Evolutionary conservation across 495 filamentous ascomycete species (phyloP), one percentile per base, ranked within the genome.

Genomic region (Daldinia bambusicola): DNA sequence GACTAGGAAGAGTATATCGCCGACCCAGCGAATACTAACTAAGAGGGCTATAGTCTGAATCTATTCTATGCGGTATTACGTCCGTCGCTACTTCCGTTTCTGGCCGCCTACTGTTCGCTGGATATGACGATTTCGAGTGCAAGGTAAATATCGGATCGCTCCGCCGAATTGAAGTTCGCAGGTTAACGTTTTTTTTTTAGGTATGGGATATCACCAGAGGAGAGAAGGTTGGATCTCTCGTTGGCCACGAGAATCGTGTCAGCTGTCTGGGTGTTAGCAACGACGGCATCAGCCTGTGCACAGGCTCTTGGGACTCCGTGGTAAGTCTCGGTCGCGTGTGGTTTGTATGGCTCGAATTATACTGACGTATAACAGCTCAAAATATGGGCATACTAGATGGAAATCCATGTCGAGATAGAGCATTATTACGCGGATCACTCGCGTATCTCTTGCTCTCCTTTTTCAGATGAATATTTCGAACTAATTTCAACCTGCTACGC

Each of bases 51-150:
- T 77, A 98, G 95, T 97, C 93, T 72, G 95, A 97, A 75, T 94
- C 97, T 78, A 95, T 98, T 74, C 87, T 98, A 61, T 98, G 95
- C 77, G 95, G 95, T 75, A 99, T 99, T 75, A 99, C 95, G 7
- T 99, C 95, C 3, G 95, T 99, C 31, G 95, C 95, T 30, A 98
- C 97, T 74, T 99, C 95, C 8, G 96, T 99, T 14, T 99, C 95
- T 56, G 95, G 95, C 56, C 89, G 95, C 77, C 86, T 99, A 76
- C 86, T 99, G 43, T 99, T 99, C 78, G 95, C 95, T 62, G 95
- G 95, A 66, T 99, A 99, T 77, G 95, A 99, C 75, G 95, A 99
- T 76, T 99, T 98, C 77, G 95, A 99, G 82, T 99, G 95, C 92
- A 99, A 99, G 91, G 95, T 98, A 84, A 86, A 74, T 31, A 30